Base-by-base conservation (phyloP, 176 grass and related monocot genomes). In the Oropetium thomaeum region DNA sequence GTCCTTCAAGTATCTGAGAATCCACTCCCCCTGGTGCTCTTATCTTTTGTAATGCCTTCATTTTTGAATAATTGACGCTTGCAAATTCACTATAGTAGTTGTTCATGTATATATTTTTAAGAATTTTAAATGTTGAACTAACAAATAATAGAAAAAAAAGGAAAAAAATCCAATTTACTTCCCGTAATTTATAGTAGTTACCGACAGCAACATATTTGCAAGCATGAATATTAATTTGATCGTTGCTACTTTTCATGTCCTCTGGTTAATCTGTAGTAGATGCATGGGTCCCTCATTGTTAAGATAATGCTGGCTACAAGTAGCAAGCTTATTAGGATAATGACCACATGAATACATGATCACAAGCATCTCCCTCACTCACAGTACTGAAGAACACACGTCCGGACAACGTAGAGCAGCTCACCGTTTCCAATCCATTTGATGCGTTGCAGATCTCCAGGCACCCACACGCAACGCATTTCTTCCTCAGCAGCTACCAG, bases 361-460 rank as follows among this genome's bases (percentile, higher is more conserved):
- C 15, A 7, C 20, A n/a, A n/a, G 30, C 59, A 62, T 34, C 15
- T 32, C 7, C 16, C 34, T 62, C 31, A 34, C 59, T 17, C n/a
- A n/a, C n/a, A n/a, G n/a, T n/a, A n/a, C n/a, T n/a, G n/a, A n/a
- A n/a, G 59, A 34, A 62, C 34, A 31, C 32, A 63, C 2, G 32
- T 48, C 28, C 60, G 32, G 28, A 37, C 47, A 49, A 48, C 3
- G 40, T 4, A 23, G 58, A 49, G 57, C 40, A 32, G 38, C 55
- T 75, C 28, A 75, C 55, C 55, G 19, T 61, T 31, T 10, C 7
- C 0, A 49, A 48, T 26, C 47, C 35, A 37, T 37, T 45, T 30
- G 14, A 31, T 58, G 54, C 12, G 28, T 31, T 40, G 45, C 62
- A 28, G 8, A 78, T 78, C 75, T 78, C n/a, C 51, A 54, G 51